Base-by-base conservation (phyloP, 495 filamentous ascomycete species). In the Penicillium taxi region DNA sequence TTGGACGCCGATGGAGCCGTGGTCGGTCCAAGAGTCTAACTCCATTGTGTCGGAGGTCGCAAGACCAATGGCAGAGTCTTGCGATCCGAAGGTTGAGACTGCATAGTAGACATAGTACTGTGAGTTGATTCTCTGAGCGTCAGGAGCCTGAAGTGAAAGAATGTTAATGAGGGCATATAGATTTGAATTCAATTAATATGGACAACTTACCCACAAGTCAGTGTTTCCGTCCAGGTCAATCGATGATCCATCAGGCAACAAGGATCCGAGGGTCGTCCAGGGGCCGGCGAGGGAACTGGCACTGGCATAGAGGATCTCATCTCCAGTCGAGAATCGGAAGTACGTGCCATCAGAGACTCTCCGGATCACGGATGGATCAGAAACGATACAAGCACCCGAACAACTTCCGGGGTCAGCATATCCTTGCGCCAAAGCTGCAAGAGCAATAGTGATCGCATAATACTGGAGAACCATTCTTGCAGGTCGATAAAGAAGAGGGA, bases 101-200 rank as follows among this genome's bases (percentile, higher is more conserved):
- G 78, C 62, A 56, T 88, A 90, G 66, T 82, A 86, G 13, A 82
- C 63, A 50, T 83, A 73, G 60, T 86, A 88, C 1, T 61, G 55
- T 11, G 48, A 61, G 35, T 74, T 68, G 4, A 84, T 59, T 9
- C 71, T 41, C 21, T 63, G 47, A 13, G 77, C 73, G 39, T 86
- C 80, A 0, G 82, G 82, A 0, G 83, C 83, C 81, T 83, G 47
- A 26, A 40, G 18, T 17, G 37, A 17, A n/a, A 44, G 31, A 18
- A 15, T 32, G 9, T 29, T 22, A 39, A 5, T 32, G 28, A 26
- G 6, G 29, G n/a, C n/a, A 41, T 16, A 20, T n/a, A 9, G 15
- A 20, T 13, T 32, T 12, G 20, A 17, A 19, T 17, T 0, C 12
- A 7, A 32, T 41, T 15, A 26, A 19, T 15, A 35, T 17, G 20